phyloP scores from a whole-genome alignment of 805 yeast species.

The Saturnispora sanitii region DNA sequence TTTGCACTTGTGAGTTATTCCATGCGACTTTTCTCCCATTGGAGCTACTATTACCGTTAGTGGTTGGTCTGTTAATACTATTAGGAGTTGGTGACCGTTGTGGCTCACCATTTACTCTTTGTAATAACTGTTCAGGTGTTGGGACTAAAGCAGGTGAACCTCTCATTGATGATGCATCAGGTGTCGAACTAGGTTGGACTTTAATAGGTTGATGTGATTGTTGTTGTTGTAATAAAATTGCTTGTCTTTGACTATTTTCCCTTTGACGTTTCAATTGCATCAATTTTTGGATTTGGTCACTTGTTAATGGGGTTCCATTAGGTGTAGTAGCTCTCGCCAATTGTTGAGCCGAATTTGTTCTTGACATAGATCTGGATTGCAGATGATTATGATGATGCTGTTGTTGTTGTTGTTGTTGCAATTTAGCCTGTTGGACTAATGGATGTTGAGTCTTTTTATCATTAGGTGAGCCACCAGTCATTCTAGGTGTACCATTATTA shows the following conservation, averaged over 20 bases:
- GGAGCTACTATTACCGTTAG: conserved; percentile 10
- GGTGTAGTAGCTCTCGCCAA: conserved; percentile 35
- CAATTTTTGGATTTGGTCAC: conserved; percentile 51
- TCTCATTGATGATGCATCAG: too few relatives aligned
- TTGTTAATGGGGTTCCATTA: conserved; percentile 48
- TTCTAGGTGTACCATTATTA: conserved; percentile 21
- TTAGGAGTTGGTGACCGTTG: conserved; percentile 12
- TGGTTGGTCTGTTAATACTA: neutral
- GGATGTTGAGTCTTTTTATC: too few relatives aligned
- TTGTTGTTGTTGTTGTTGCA: too few relatives aligned
- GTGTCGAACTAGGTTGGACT: too few relatives aligned
- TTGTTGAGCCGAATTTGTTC: conserved; percentile 3
- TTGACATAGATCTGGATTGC: neutral
- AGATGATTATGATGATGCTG: conserved; percentile 7
- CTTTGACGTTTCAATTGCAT: conserved; percentile 44
- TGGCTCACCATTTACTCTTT: conserved; percentile 4
- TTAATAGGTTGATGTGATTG: conserved; percentile 31
- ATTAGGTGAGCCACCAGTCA: too few relatives aligned
- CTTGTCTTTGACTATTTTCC: conserved; percentile 15
- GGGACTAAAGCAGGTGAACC: conserved; percentile 13
- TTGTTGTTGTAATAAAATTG: conserved; percentile 31
- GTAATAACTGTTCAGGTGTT: conserved; percentile 21
- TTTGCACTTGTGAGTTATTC: conserved; percentile 55
- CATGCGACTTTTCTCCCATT: conserved; percentile 25
- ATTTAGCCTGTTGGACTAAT: too few relatives aligned